A percentile compares a stretch with the other conserved stretches of the same genome.
Evolutionary conservation across 345 rosid genomes (phyloP).

Genomic region (Acer campestre): DNA sequence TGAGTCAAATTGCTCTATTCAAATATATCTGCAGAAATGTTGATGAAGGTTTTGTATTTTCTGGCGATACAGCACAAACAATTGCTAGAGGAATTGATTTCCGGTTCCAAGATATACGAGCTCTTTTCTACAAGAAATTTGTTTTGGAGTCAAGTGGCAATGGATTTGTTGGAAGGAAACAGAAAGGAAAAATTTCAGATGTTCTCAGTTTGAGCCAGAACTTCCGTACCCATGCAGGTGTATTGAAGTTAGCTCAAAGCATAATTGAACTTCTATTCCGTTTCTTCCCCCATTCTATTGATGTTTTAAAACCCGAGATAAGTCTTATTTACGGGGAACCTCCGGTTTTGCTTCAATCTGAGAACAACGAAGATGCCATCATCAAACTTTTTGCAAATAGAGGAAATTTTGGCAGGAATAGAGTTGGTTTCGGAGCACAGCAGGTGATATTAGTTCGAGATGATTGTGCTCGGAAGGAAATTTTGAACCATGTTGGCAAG

Average conservation of each 20-base stretch:
- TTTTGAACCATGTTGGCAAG: slow-evolving; percentile 34
- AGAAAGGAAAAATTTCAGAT: slow-evolving; percentile 40
- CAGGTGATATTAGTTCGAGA: slow-evolving; percentile 53
- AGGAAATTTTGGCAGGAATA: slow-evolving; percentile 12
- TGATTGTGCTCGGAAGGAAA: slow-evolving; percentile 34
- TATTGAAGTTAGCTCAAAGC: slow-evolving; percentile 55
- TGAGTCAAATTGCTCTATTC: slow-evolving; percentile 55
- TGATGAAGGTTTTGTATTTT: slow-evolving; percentile 52
- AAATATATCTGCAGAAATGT: slow-evolving; percentile 42
- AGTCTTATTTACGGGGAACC: slow-evolving; percentile 52
- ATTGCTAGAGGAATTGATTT: slow-evolving; percentile 52
- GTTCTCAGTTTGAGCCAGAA: slow-evolving; percentile 43
- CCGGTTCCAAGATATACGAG: slow-evolving; percentile 48
- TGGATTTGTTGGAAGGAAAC: slow-evolving; percentile 3
- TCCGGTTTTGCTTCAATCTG: slow-evolving; percentile 43
- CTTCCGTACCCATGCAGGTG: slow-evolving; percentile 52
- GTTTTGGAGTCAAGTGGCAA: background rate
- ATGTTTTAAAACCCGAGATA: slow-evolving; percentile 39
- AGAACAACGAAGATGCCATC: slow-evolving; percentile 35
- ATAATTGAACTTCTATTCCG: slow-evolving; percentile 49
- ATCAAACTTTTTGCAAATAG: slow-evolving; percentile 43
- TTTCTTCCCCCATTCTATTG: slow-evolving; percentile 41
- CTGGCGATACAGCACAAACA: slow-evolving; percentile 30
- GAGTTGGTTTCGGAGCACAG: slow-evolving; percentile 53
- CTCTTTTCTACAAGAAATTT: slow-evolving; percentile 46